phyloP scores from a whole-genome alignment of 148 eudicot species.

The Rhododendron ovatum region DNA sequence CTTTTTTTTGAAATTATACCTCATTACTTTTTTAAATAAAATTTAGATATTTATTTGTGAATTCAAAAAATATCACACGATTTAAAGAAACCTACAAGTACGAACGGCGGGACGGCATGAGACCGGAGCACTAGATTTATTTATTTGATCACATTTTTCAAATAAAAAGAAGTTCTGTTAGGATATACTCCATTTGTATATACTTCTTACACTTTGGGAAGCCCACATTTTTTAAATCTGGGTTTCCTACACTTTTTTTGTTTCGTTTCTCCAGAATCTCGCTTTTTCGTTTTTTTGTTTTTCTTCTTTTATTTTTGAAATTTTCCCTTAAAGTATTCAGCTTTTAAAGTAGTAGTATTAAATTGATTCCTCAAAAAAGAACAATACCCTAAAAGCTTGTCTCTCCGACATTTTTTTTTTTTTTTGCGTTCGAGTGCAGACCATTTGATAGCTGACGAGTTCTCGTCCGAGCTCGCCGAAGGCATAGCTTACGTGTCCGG shows the following conservation, averaged over 20 bases:
- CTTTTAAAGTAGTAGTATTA: neutral
- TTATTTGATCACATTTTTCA: neutral
- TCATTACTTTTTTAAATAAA: too few species aligned
- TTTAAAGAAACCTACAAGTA: neutral
- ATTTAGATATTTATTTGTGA: too few species aligned
- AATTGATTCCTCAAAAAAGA: neutral
- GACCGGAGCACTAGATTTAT: neutral
- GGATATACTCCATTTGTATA: neutral
- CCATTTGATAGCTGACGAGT: constrained; percentile 86
- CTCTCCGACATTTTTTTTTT: neutral
- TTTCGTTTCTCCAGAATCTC: constrained; percentile 16
- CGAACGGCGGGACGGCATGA: neutral
- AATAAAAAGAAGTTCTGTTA: neutral
- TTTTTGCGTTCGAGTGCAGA: constrained; percentile 29
- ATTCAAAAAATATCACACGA: too few species aligned
- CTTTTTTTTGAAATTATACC: too few species aligned
- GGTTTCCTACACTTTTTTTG: constrained; percentile 11
- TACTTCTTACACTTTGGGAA: neutral
- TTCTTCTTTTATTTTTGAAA: neutral
- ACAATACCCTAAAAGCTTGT: neutral
- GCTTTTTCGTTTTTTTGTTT: constrained; percentile 6
- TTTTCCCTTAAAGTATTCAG: constrained; percentile 21
- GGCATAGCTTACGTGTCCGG: constrained; percentile 97
- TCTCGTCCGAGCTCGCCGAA: constrained; percentile 85
- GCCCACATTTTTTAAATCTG: neutral